Conservation (phyloP, 306 rosid genomes). For the Neltuma alba region DNA sequence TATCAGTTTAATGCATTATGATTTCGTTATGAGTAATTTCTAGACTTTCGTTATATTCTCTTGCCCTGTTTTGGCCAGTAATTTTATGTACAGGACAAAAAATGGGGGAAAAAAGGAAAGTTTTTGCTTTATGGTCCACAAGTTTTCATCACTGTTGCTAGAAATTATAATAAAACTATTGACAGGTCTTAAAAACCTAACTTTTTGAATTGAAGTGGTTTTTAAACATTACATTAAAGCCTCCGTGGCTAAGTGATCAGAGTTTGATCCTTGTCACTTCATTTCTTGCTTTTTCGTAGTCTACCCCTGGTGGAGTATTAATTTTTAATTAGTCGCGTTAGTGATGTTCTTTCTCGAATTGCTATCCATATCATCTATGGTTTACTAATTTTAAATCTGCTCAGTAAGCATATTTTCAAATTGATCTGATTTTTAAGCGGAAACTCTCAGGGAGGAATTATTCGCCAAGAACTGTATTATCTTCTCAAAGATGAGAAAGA, state of each 20-base stretch:
- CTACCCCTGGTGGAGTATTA: not conserved
- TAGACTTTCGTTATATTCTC: not conserved
- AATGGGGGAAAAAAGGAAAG: not conserved
- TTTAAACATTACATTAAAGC: not conserved
- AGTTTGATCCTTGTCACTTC: not conserved
- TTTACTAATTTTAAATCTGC: slow-evolving; percentile 8
- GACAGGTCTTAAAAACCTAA: not conserved
- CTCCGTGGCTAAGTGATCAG: not conserved
- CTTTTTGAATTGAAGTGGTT: not conserved
- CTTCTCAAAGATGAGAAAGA: slow-evolving; percentile 88
- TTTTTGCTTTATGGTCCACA: not conserved
- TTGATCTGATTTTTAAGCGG: slow-evolving; percentile 22
- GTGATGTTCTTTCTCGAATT: not conserved
- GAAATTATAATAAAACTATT: not conserved
- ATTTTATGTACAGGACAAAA: not conserved
- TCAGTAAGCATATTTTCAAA: slow-evolving; percentile 1
- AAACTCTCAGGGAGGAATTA: slow-evolving; percentile 73
- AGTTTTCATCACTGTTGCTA: not conserved
- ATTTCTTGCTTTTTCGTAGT: not conserved
- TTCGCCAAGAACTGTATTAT: slow-evolving; percentile 88
- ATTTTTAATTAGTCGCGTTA: slow-evolving; percentile 5
- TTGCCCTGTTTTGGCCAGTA: slow-evolving; percentile 10
- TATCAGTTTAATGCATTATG: slow-evolving; percentile 29
- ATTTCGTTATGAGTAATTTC: not conserved
- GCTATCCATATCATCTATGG: slow-evolving; percentile 1